Evolutionary conservation across 331 rosid species (phyloP).

Genomic region (Stylosanthes scabra): DNA sequence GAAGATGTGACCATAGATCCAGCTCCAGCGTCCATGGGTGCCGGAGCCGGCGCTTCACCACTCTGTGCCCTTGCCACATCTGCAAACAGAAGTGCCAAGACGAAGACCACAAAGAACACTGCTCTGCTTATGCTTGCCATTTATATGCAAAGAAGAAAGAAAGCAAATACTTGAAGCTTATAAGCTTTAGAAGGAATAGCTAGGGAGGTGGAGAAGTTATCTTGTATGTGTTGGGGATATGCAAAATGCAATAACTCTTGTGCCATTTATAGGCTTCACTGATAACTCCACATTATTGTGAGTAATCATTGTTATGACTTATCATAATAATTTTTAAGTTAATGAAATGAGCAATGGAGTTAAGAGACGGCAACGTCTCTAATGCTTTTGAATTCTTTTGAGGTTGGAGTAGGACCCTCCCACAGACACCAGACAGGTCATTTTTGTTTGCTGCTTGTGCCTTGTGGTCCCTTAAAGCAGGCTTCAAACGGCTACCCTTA

Average conservation of each 20-base stretch:
- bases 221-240: slow-evolving; percentile 29
- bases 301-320: background rate
- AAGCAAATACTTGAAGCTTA: background rate
- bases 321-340: background rate
- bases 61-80: slow-evolving; percentile 45
- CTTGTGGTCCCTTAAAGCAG: slow-evolving; percentile 27
- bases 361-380: slow-evolving; percentile 39
- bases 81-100: slow-evolving; percentile 45
- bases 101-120: slow-evolving; percentile 35
- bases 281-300: background rate
- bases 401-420: slow-evolving; percentile 30
- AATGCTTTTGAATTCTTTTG: slow-evolving; percentile 11
- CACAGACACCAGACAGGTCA: slow-evolving; percentile 13
- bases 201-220: background rate
- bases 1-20: slow-evolving; percentile 51
- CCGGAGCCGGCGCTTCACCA: slow-evolving; percentile 50
- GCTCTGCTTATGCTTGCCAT: slow-evolving; percentile 59
- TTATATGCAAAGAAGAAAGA: slow-evolving; percentile 3
- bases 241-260: slow-evolving; percentile 8
- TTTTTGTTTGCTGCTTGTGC: slow-evolving; percentile 6
- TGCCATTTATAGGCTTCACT: slow-evolving; percentile 29
- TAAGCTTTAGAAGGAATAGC: slow-evolving; percentile 6
- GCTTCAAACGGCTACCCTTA: slow-evolving; percentile 40
- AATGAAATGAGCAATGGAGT: background rate
- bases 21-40: slow-evolving; percentile 56